Conservation (phyloP, 2,329 filamentous ascomycete genomes). For the Aspergillus luchuensis region DNA sequence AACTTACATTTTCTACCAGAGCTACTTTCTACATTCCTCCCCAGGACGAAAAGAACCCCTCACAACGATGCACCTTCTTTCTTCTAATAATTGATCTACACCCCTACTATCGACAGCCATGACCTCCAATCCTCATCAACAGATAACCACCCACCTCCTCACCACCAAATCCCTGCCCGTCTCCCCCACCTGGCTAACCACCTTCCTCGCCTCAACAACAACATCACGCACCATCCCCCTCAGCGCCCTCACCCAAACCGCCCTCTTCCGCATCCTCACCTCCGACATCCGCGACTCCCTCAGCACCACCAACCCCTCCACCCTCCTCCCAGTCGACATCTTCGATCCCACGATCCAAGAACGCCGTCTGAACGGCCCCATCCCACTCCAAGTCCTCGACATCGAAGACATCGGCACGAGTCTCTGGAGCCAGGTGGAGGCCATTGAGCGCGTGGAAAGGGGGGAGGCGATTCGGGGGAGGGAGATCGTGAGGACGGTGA, state of each 20-base stretch:
- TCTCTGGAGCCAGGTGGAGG: constrained; percentile 85
- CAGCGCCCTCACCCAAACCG: constrained; percentile 74
- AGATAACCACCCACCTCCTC: constrained; percentile 57
- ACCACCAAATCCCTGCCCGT: constrained; percentile 58
- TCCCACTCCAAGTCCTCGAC: constrained; percentile 81
- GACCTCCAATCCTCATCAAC: constrained; percentile 27
- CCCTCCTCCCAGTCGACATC: constrained; percentile 60
- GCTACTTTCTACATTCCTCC: not conserved
- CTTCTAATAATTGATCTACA: no score
- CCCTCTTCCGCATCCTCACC: constrained; percentile 75
- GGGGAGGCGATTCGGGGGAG: constrained; percentile 63
- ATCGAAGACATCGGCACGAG: constrained; percentile 79
- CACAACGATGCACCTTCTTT: not conserved
- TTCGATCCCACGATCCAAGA: constrained; percentile 58
- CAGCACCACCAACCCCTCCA: constrained; percentile 47
- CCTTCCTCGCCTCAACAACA: constrained; percentile 60
- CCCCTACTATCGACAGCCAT: constrained; percentile 16
- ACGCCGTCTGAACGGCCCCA: constrained; percentile 58
- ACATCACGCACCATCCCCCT: constrained; percentile 59
- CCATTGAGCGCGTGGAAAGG: constrained; percentile 57
- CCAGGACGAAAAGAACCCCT: not conserved
- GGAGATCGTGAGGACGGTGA: constrained; percentile 75
- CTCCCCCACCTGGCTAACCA: constrained; percentile 63
- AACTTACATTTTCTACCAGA: not conserved
- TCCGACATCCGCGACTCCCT: constrained; percentile 71